Evolutionary conservation across 2,329 filamentous ascomycete genomes (phyloP), one percentile per base, ranked within the genome.

Genomic region (Trichoderma hamatum): DNA sequence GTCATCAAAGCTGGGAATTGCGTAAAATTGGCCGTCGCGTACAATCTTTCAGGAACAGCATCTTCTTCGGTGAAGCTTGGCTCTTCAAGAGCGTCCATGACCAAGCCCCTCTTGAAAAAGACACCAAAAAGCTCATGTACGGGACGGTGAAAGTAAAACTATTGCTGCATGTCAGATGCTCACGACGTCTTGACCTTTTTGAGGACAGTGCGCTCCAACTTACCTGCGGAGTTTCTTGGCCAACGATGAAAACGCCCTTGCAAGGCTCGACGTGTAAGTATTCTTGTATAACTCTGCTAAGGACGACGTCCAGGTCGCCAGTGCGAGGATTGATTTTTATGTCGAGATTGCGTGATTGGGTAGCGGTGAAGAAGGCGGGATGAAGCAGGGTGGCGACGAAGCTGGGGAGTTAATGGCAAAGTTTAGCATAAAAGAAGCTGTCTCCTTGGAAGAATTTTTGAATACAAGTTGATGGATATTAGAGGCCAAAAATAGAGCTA

Each of bases 301-400:
- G 78, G 19, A 73, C 70, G 1, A 80, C 71, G 10, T 78, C 74
- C n/a, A 76, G 74, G 61, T 80, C 75, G 11, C 80, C 81, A 1
- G 79, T 82, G 13, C 63, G 71, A 0, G 76, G 75, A 60, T 82
- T 75, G 51, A 79, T 79, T 24, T 71, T 74, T n/a, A 82, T 71
- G n/a, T 81, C 77, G 51, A 85, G 76, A 26, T 76, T 75, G 5
- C 81, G 79, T 9, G 78, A 74, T 2, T 80, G 78, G 2, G 78
- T 79, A 2, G 82, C 81, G 4, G 84, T 85, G 72, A 83, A 82
- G 75, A 85, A 84, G 5, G 82, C 79, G 6, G 84, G 84, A 69
- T 85, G 84, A 10, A 85, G 80, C 49, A 84, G 71, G 0, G 82
- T 82, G 1, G 79, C 81, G n/a, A 82, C 80, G 71, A 84, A 84